A percentile compares a stretch with the other conserved stretches of the same genome.
phyloP scores from a whole-genome alignment of 2,329 filamentous ascomycete genomes.

The Colletotrichum phormii region DNA sequence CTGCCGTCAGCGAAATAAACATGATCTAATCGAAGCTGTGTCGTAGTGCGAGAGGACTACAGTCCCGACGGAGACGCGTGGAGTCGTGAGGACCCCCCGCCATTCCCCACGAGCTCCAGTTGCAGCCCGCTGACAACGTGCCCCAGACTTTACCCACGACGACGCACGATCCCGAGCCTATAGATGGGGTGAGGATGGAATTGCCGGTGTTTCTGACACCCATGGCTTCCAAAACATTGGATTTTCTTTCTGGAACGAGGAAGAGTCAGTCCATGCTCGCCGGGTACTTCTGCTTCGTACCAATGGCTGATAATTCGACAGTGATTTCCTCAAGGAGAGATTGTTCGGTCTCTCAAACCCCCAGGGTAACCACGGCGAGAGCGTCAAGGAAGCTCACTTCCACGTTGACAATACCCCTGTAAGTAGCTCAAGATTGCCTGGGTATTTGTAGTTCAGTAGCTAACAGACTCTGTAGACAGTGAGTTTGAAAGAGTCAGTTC shows the following conservation, averaged over 20 bases:
- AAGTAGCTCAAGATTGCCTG: slow-evolving; percentile 42
- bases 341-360: slow-evolving; percentile 96
- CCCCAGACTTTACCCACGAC: slow-evolving; percentile 89
- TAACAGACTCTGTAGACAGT: slow-evolving; percentile 34
- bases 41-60: slow-evolving; percentile 89
- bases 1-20: neutral
- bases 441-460: neutral
- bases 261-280: slow-evolving; percentile 74
- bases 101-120: slow-evolving; percentile 33
- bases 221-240: slow-evolving; percentile 93
- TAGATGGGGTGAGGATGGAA: slow-evolving; percentile 96
- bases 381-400: slow-evolving; percentile 96
- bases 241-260: slow-evolving; percentile 97
- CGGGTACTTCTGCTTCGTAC: slow-evolving; percentile 20
- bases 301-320: slow-evolving; percentile 58
- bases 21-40: slow-evolving; percentile 21
- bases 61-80: slow-evolving; percentile 90
- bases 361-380: slow-evolving; percentile 97
- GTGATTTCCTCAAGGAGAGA: slow-evolving; percentile 93
- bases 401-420: slow-evolving; percentile 93
- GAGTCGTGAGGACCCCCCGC: slow-evolving; percentile 76
- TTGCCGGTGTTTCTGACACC: slow-evolving; percentile 91
- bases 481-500: slow-evolving; percentile 6
- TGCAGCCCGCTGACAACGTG: slow-evolving; percentile 35
- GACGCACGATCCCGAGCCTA: slow-evolving; percentile 89